Evolutionary conservation across 176 grass and related monocot genomes (phyloP).

Genomic region (Musa schizocarpa): DNA sequence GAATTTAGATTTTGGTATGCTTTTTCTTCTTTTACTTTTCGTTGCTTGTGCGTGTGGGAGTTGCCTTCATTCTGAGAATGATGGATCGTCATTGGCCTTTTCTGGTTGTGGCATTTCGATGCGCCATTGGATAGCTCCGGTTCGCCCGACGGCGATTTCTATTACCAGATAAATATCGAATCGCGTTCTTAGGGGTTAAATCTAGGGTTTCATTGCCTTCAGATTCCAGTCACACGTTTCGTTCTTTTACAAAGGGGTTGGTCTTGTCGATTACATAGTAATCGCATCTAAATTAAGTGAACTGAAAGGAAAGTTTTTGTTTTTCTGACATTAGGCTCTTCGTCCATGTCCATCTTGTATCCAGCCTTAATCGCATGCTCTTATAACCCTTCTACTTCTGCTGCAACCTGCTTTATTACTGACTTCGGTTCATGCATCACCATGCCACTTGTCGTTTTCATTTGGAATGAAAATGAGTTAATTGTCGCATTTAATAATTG

Average conservation of each 20-base stretch:
- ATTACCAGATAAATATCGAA: not conserved
- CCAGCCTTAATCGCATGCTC: no score
- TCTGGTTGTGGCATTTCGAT: not conserved
- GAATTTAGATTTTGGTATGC: not conserved
- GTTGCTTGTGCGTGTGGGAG: slow-evolving; percentile 8
- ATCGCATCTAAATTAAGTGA: not conserved
- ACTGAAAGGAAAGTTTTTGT: not conserved
- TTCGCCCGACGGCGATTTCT: no score
- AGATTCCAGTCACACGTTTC: not conserved
- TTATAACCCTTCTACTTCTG: no score
- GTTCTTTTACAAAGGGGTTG: not conserved
- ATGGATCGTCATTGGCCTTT: not conserved
- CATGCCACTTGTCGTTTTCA: no score
- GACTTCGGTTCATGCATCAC: no score
- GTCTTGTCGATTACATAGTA: not conserved
- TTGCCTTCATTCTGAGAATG: not conserved
- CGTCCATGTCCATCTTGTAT: no score
- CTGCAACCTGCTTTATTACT: no score
- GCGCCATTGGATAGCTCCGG: not conserved
- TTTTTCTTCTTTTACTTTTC: not conserved
- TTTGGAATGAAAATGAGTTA: no score
- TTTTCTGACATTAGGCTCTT: no score
- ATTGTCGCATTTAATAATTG: no score
- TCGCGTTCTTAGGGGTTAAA: not conserved
- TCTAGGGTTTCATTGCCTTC: not conserved